Evolutionary conservation across 495 filamentous ascomycete species (phyloP).

Genomic region (Aspergillus funiculosus): DNA sequence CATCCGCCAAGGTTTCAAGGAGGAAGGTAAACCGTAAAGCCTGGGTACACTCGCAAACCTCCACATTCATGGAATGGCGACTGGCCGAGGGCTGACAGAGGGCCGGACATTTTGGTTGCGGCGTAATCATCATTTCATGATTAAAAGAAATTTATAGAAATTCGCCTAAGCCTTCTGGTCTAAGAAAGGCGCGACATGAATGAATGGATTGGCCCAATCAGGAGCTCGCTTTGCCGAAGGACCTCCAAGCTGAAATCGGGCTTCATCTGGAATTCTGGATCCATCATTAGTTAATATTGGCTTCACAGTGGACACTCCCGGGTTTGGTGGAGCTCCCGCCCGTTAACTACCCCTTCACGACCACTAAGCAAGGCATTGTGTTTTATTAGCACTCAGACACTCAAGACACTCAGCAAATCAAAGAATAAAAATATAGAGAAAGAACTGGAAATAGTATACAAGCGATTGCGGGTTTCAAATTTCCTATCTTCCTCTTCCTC

Average conservation of each 20-base stretch:
- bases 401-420: too few relatives aligned
- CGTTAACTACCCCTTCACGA: conserved; percentile 3
- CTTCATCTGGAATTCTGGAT: background rate
- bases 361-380: conserved; percentile 5
- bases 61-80: background rate
- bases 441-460: too few relatives aligned
- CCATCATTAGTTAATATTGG: too few relatives aligned
- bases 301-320: too few relatives aligned
- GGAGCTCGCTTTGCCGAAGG: conserved; percentile 33
- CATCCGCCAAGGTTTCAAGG: background rate
- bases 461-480: too few relatives aligned
- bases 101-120: background rate
- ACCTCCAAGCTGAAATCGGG: conserved; percentile 1
- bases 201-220: conserved; percentile 32
- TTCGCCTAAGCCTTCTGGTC: conserved; percentile 44
- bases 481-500: background rate
- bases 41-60: background rate
- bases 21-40: background rate
- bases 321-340: conserved; percentile 6
- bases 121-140: background rate
- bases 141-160: conserved; percentile 1
- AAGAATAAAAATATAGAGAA: too few relatives aligned
- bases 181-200: conserved; percentile 29
- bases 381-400: too few relatives aligned
- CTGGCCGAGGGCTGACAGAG: background rate